Evolutionary conservation across 305 asterid genomes (phyloP).

Genomic region (Rubia tinctorum): DNA sequence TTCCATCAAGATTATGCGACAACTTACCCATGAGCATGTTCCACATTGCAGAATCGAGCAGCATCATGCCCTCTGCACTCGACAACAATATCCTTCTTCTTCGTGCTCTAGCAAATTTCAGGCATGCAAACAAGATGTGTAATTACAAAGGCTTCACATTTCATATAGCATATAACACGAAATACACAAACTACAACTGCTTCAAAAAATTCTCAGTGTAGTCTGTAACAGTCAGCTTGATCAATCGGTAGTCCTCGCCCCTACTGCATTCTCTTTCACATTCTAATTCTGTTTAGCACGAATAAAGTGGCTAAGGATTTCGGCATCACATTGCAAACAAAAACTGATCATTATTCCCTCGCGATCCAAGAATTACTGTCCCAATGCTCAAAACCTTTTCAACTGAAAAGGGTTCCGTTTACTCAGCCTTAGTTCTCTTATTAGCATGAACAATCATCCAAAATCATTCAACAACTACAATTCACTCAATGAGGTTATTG

Average conservation of each 20-base stretch:
- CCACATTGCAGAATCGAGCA: slow-evolving; percentile 67
- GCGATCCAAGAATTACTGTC: not conserved
- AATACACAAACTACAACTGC: not conserved
- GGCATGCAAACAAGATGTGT: slow-evolving; percentile 5
- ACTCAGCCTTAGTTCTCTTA: not conserved
- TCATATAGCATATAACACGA: not conserved
- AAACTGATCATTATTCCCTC: slow-evolving; percentile 3
- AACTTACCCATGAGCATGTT: slow-evolving; percentile 95
- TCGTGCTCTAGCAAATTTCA: slow-evolving; percentile 46
- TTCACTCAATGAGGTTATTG: not conserved
- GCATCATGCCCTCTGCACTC: slow-evolving; percentile 99
- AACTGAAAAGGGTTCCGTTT: not conserved
- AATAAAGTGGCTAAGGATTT: not conserved
- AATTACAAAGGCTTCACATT: slow-evolving; percentile 6
- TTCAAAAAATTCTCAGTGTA: slow-evolving; percentile 40
- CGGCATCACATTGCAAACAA: not conserved
- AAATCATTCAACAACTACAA: not conserved
- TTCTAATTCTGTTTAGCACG: slow-evolving; percentile 53
- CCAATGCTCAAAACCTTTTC: not conserved
- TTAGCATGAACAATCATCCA: not conserved
- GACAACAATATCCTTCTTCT: slow-evolving; percentile 68
- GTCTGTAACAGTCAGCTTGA: slow-evolving; percentile 87
- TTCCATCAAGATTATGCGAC: not conserved
- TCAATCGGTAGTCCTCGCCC: slow-evolving; percentile 95
- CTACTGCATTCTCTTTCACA: slow-evolving; percentile 98